Percentiles rank a stretch among this genome's conserved stretches.
Evolutionary conservation across 176 grass and related monocot genomes (phyloP).

Genomic region (Zea luxurians): DNA sequence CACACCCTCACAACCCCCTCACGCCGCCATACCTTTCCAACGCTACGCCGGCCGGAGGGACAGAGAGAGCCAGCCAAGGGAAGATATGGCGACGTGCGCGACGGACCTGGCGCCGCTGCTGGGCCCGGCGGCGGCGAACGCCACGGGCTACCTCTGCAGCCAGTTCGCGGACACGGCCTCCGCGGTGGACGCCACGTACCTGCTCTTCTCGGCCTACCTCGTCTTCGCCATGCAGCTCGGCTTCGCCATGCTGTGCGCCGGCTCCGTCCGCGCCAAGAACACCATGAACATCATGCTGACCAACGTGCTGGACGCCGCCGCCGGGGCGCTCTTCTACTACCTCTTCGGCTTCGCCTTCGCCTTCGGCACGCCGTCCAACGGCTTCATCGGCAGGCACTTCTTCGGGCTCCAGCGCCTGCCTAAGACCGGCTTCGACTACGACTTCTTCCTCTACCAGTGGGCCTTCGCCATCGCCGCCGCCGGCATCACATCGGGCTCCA

Average conservation of each 20-base stretch:
- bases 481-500: slow-evolving; percentile 91
- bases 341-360: slow-evolving; percentile 96
- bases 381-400: slow-evolving; percentile 90
- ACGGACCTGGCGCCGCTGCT: slow-evolving; percentile 61
- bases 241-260: slow-evolving; percentile 93
- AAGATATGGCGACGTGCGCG: slow-evolving; percentile 86
- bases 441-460: slow-evolving; percentile 93
- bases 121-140: slow-evolving; percentile 62
- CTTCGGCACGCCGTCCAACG: slow-evolving; percentile 81
- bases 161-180: slow-evolving; percentile 68
- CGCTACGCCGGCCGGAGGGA: background rate
- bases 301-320: slow-evolving; percentile 87
- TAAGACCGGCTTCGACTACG: slow-evolving; percentile 66
- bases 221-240: slow-evolving; percentile 98
- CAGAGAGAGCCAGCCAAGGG: background rate
- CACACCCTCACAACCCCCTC: slow-evolving; percentile 8
- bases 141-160: slow-evolving; percentile 57
- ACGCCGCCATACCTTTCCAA: background rate
- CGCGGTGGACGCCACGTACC: slow-evolving; percentile 87
- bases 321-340: slow-evolving; percentile 90
- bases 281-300: slow-evolving; percentile 99
- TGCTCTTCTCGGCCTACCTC: slow-evolving; percentile 96
- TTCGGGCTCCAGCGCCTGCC: slow-evolving; percentile 79
- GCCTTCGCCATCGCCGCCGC: slow-evolving; percentile 98
- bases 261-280: slow-evolving; percentile 91